Percentiles rank a stretch among this genome's conserved stretches.
These are phyloP conservation scores for Austroboletus olivaceoglutinosus DNA, from an alignment of 1,284 basidiomycete genomes.

Conservation along the genomic window DNA sequence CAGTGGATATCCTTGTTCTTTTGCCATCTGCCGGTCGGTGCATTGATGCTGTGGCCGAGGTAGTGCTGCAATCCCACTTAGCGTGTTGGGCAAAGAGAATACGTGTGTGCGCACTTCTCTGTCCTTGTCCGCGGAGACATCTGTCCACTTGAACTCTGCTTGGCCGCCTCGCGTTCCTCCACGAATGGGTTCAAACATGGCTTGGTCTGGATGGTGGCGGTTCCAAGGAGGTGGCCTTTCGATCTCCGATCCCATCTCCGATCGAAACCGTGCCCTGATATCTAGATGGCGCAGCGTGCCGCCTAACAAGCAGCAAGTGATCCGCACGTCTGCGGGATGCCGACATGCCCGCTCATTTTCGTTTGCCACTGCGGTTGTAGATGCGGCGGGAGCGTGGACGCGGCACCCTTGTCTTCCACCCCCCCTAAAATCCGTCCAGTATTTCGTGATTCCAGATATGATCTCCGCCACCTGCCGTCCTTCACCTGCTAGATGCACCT, in stretches of 20 bases:
- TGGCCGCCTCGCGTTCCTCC: conserved; percentile 87
- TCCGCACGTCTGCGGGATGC: conserved; percentile 25
- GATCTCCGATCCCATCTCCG: conserved; percentile 20
- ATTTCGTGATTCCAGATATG: conserved; percentile 4
- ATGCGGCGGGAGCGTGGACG: conserved; percentile 5
- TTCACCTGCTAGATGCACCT: background rate
- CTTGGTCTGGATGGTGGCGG: background rate
- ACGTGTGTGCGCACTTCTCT: conserved; percentile 60
- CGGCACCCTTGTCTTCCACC: background rate
- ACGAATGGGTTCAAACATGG: conserved; percentile 78
- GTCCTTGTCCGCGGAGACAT: conserved; percentile 88
- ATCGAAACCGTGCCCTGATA: conserved; percentile 8
- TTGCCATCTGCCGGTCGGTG: conserved; percentile 91
- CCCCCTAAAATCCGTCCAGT: background rate
- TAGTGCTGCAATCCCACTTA: conserved; percentile 61
- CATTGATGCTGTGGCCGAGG: conserved; percentile 88
- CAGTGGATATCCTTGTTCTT: conserved; percentile 94
- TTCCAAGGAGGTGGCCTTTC: conserved; percentile 5
- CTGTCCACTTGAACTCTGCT: conserved; percentile 90
- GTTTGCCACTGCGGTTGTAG: background rate
- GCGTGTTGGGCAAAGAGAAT: background rate
- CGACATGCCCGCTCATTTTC: conserved; percentile 11
- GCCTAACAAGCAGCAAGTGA: conserved; percentile 8
- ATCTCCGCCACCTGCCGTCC: conserved; percentile 9
- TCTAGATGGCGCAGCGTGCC: conserved; percentile 10